Percentiles rank a stretch among this genome's conserved stretches.
phyloP scores from a whole-genome alignment of 768 basidiomycete species.

The Rhodosporidiobolus odoratus region DNA sequence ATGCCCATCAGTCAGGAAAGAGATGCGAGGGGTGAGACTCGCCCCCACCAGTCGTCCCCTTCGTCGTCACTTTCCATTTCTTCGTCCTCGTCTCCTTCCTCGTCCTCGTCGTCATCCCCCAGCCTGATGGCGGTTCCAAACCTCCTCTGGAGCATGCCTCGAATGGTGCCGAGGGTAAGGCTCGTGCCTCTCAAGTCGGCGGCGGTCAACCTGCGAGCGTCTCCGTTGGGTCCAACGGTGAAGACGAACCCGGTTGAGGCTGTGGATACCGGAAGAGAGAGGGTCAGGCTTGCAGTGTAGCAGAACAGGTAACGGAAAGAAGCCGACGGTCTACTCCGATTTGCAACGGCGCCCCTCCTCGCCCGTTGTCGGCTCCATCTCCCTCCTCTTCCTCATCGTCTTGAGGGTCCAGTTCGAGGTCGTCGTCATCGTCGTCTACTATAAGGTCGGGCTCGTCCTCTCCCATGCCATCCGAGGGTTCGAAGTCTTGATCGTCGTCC shows the following conservation, averaged over 20 bases:
- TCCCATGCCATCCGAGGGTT: neutral
- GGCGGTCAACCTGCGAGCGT: neutral
- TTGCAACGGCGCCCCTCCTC: neutral
- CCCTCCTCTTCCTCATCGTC: slow-evolving; percentile 23
- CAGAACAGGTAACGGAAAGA: neutral
- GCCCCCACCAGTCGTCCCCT: slow-evolving; percentile 13
- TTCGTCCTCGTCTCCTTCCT: slow-evolving; percentile 8
- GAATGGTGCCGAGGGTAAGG: slow-evolving; percentile 14
- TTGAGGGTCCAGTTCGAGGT: neutral
- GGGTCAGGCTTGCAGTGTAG: neutral
- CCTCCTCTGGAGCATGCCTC: slow-evolving; percentile 18
- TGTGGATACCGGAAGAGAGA: neutral
- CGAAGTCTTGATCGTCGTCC: slow-evolving; percentile 16
- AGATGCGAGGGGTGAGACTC: neutral
- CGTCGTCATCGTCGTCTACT: slow-evolving; percentile 12
- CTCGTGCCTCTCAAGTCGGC: slow-evolving; percentile 13
- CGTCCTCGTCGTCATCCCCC: slow-evolving; percentile 10
- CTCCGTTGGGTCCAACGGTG: slow-evolving; percentile 8
- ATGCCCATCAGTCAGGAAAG: neutral
- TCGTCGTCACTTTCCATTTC: slow-evolving; percentile 12
- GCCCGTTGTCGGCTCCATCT: slow-evolving; percentile 4
- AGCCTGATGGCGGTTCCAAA: neutral
- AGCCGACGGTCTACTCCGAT: slow-evolving; percentile 24
- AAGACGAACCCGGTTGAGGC: slow-evolving; percentile 2
- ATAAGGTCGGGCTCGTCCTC: neutral